phyloP scores from a whole-genome alignment of 164 flowering plant genomes.

The Sedum album region DNA sequence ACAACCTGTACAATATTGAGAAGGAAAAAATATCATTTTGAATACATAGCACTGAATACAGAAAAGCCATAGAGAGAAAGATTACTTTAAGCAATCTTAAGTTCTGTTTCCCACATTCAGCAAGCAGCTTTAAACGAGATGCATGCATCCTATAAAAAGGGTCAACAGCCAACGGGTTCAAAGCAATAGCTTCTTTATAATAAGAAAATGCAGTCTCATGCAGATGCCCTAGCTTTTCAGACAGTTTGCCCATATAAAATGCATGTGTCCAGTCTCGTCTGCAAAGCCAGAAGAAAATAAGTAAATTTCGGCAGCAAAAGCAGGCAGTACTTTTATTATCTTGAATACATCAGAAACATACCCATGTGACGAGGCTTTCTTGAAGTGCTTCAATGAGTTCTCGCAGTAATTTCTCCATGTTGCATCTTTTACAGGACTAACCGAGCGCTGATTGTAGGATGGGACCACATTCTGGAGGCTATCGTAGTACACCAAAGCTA shows the following conservation, averaged over 20 bases:
- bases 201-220: slow-evolving; percentile 57
- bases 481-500: slow-evolving; percentile 96
- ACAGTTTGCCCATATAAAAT: slow-evolving; percentile 87
- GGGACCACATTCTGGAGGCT: slow-evolving; percentile 96
- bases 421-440: slow-evolving; percentile 55
- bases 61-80: not conserved
- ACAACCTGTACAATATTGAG: slow-evolving; percentile 37
- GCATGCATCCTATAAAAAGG: slow-evolving; percentile 96
- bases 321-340: not conserved
- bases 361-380: slow-evolving; percentile 77
- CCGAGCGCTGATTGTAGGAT: slow-evolving; percentile 79
- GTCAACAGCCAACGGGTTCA: slow-evolving; percentile 94
- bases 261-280: slow-evolving; percentile 97
- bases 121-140: slow-evolving; percentile 83
- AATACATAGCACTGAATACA: slow-evolving; percentile 1
- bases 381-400: slow-evolving; percentile 80
- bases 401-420: slow-evolving; percentile 65
- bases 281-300: slow-evolving; percentile 11
- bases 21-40: not conserved
- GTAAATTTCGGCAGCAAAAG: slow-evolving; percentile 7
- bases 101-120: slow-evolving; percentile 47
- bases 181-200: slow-evolving; percentile 64
- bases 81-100: slow-evolving; percentile 56
- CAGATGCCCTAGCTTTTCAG: slow-evolving; percentile 72
- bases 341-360: slow-evolving; percentile 20